Conservation (phyloP, 495 filamentous ascomycete genomes). For the Hypoxylon trugodes region DNA sequence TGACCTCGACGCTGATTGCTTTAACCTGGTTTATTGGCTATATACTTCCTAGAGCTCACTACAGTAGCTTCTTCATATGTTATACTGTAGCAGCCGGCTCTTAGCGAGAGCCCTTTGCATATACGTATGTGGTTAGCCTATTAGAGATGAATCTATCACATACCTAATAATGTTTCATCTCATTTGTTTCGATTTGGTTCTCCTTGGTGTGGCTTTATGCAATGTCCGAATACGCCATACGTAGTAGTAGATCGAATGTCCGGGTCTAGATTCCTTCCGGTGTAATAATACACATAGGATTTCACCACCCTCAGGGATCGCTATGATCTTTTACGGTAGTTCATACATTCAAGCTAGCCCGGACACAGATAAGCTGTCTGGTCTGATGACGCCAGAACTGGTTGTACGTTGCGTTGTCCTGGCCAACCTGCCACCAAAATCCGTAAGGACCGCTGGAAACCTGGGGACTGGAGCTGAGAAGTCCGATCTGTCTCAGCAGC, state of each 20-base stretch:
- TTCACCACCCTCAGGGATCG: slow-evolving; percentile 22
- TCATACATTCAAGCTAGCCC: slow-evolving; percentile 15
- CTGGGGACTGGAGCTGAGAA: slow-evolving; percentile 9
- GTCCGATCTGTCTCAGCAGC: too few species aligned
- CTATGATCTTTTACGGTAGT: slow-evolving; percentile 25
- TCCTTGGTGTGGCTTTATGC: slow-evolving; percentile 5
- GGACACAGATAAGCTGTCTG: slow-evolving; percentile 28
- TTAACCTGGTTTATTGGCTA: slow-evolving; percentile 18
- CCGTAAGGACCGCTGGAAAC: slow-evolving; percentile 2
- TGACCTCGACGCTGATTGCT: slow-evolving; percentile 10
- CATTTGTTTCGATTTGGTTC: neutral
- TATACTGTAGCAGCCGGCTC: neutral
- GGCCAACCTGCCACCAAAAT: slow-evolving; percentile 5
- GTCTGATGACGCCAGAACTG: slow-evolving; percentile 29
- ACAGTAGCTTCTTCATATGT: slow-evolving; percentile 5
- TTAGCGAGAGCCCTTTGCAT: neutral
- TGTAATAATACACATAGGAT: slow-evolving; percentile 12
- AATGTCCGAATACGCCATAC: slow-evolving; percentile 10
- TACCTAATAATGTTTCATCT: slow-evolving; percentile 19
- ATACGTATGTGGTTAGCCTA: slow-evolving; percentile 4
- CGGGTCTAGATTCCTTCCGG: slow-evolving; percentile 25
- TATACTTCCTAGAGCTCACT: slow-evolving; percentile 9
- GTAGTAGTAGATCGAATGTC: slow-evolving; percentile 25
- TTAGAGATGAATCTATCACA: slow-evolving; percentile 3
- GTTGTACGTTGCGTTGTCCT: slow-evolving; percentile 19